Base-by-base conservation (phyloP, 805 yeast genomes). In the Yarrowia hollandica region DNA sequence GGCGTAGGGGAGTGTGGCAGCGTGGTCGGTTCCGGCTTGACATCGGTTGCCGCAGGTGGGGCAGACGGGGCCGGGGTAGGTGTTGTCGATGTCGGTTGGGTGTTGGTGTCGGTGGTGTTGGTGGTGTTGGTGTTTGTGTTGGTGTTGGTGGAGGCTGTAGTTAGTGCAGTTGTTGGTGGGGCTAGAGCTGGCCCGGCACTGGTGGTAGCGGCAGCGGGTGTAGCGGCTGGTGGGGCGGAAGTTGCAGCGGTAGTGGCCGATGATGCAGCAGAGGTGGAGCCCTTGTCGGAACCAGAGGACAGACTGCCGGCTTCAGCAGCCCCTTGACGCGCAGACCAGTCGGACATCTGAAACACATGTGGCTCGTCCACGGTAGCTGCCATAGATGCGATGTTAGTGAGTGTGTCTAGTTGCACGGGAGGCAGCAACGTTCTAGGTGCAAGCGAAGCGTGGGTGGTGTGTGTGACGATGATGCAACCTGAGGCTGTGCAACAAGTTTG, bases 291-390 rank as follows among this genome's bases (percentile, higher is more conserved):
- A n/a, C n/a, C n/a, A n/a, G n/a, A n/a, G n/a, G n/a, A n/a, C n/a
- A n/a, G 39, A n/a, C 4, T 23, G 23, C 39, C 21, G 41, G 23
- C 41, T 16, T 15, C 14, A 5, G 38, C 21, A 9, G 42, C 42
- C 42, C 18, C 42, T 39, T 23, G 46, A 39, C 46, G 48, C 48
- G 48, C 48, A 11, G 48, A 26, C 48, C 48, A 41, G 48, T 41
- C 48, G 55, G 55, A 48, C 55, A 48, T 48, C 39, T 48, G 55
- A 31, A 48, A 33, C 55, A 48, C 55, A 48, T 48, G 55, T 31
- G 55, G 55, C 38, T 48, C 55, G 39, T 48, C 55, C 55, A 48
- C 39, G 39, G 55, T 31, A 15, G 39, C 55, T 7, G 55, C 55
- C 55, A 48, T 48, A 33, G 55, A 33, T 31, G 38, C 30, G 37